These are phyloP conservation scores for Cnidoscolus chayamansa DNA, from an alignment of 441 rosid genomes.

Conservation along the genomic window DNA sequence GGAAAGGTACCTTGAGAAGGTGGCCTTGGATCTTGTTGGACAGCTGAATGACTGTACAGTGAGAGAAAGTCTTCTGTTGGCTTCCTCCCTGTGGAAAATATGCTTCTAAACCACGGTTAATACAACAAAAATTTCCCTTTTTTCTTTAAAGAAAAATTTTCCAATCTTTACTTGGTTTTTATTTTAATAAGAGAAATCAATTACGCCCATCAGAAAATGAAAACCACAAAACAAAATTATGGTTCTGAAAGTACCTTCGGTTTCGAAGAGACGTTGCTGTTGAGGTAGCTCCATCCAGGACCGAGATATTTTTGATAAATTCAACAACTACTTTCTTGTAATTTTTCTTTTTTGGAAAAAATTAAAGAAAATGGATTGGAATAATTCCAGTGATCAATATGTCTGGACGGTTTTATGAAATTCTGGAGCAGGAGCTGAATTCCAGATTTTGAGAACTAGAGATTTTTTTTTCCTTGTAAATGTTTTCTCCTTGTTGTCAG, in stretches of 20 bases:
- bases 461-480: background rate
- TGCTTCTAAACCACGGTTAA: conserved; percentile 39
- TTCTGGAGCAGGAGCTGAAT: background rate
- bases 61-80: conserved; percentile 84
- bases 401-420: background rate
- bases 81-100: conserved; percentile 63
- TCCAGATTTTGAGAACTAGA: background rate
- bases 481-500: conserved; percentile 20
- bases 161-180: too few species aligned
- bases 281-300: conserved; percentile 77
- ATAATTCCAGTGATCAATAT: background rate
- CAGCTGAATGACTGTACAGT: conserved; percentile 67
- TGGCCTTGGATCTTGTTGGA: conserved; percentile 71
- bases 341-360: background rate
- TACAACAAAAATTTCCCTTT: too few species aligned
- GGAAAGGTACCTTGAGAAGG: conserved; percentile 60
- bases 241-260: conserved; percentile 51
- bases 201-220: background rate
- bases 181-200: background rate
- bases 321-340: background rate
- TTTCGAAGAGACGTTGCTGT: conserved; percentile 59
- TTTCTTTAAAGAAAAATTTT: too few species aligned
- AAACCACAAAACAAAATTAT: background rate
- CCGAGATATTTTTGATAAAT: conserved; percentile 12
- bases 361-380: background rate